These are phyloP conservation scores for Heterobasidion occidentale DNA, from an alignment of 1,284 basidiomycete species.

Conservation along the genomic window DNA sequence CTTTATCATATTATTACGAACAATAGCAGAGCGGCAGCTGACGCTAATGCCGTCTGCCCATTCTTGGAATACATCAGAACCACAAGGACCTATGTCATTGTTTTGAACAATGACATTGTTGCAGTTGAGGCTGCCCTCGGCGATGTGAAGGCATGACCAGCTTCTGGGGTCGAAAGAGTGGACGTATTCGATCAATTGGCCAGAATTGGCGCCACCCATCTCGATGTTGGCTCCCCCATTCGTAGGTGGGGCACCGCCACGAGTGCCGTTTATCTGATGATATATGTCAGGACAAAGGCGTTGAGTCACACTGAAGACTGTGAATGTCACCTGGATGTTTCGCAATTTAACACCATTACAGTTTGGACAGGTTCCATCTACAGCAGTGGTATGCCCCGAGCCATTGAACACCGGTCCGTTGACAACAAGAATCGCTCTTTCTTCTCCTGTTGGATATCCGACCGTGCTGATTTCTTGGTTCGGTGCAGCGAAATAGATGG, in stretches of 20 bases:
- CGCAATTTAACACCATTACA: constrained; percentile 56
- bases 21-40: constrained; percentile 56
- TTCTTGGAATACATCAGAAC: constrained; percentile 53
- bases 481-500: constrained; percentile 55
- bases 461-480: constrained; percentile 74
- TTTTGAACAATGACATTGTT: constrained; percentile 60
- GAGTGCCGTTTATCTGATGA: constrained; percentile 57
- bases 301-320: neutral
- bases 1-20: constrained; percentile 68
- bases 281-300: neutral
- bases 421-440: constrained; percentile 48
- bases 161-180: constrained; percentile 62
- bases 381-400: constrained; percentile 60
- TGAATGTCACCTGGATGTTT: constrained; percentile 53
- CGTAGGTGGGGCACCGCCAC: constrained; percentile 39
- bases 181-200: constrained; percentile 66
- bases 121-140: constrained; percentile 62
- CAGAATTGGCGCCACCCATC: constrained; percentile 63
- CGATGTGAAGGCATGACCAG: constrained; percentile 70
- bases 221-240: constrained; percentile 70
- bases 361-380: constrained; percentile 52
- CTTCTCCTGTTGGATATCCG: constrained; percentile 59
- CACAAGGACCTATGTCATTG: constrained; percentile 76
- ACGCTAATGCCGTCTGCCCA: constrained; percentile 87
- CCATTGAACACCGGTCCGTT: constrained; percentile 47